Base-by-base conservation (phyloP, 768 basidiomycete species). In the Boletus reticulatus region DNA sequence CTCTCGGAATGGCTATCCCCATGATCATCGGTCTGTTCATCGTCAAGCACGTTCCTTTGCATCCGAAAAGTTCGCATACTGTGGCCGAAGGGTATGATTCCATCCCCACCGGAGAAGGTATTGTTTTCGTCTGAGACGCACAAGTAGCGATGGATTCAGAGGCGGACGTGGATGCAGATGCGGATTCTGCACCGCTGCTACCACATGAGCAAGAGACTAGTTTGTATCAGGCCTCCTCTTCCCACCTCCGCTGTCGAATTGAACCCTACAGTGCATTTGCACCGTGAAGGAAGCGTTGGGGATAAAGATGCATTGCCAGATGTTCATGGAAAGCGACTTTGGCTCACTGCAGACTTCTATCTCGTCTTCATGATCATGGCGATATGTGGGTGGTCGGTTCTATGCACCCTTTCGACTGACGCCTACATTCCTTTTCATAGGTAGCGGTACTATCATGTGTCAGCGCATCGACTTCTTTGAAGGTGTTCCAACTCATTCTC, bases 371-470 rank as follows among this genome's bases (percentile, higher is more conserved):
- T 61, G 0, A 82, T 87, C 32, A 76, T 84, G 34, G 76, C 78
- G 0, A 71, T 88, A 27, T 71, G 87, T 89, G 62, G 55, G 85
- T 76, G 20, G 6, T 19, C 24, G 29, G 44, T 19, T 29, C 6
- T 16, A 4, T 8, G 9, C 4, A 29, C 29, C 29, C 32, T 22
- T 48, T 17, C 31, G 5, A 38, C 37, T 4, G 19, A 43, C 4
- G 42, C 54, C 57, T 10, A 59, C 34, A 14, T 44, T 14, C 1
- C 17, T 49, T 54, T 45, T 24, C 56, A 3, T 53, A 86, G 86
- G 89, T 60, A 82, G 83, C 52, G 89, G 89, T 11, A 87, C 83
- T 12, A 53, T 92, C 38, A 90, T 89, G 85, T 92, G 85, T 87
- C 62, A 45, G 84, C 69, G 10, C 10, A 52, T 34, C 20, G 19